phyloP scores from a whole-genome alignment of 169 alveolate genomes.

The Pseudocohnilembus persalinus region DNA sequence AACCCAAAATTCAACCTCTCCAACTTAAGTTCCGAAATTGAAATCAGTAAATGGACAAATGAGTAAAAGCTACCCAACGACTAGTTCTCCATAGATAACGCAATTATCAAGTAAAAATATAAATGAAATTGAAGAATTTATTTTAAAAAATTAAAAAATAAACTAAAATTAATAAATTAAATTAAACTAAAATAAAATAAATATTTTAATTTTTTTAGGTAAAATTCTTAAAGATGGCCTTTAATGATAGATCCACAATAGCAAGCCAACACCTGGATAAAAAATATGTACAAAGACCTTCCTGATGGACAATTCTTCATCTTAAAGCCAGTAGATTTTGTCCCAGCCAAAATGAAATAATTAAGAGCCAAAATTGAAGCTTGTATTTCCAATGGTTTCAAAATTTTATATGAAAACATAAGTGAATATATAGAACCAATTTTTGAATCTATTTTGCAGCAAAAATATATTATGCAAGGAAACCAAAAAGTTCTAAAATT shows the following conservation, averaged over 20 bases:
- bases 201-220: too few species aligned
- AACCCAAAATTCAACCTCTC: background rate
- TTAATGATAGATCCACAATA: constrained; percentile 89
- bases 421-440: constrained; percentile 78
- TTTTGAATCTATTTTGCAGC: constrained; percentile 73
- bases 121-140: too few species aligned
- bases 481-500: constrained; percentile 79
- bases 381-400: constrained; percentile 54
- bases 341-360: constrained; percentile 4
- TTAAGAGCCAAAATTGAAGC: constrained; percentile 51
- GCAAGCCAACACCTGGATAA: constrained; percentile 86
- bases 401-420: constrained; percentile 76
- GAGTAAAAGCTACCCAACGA: constrained; percentile 75
- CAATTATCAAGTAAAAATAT: constrained; percentile 80
- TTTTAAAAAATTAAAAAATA: too few species aligned
- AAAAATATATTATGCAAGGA: constrained; percentile 74
- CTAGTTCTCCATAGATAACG: constrained; percentile 85
- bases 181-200: too few species aligned
- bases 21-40: background rate
- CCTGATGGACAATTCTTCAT: constrained; percentile 5
- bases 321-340: background rate
- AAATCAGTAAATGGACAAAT: constrained; percentile 11
- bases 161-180: too few species aligned
- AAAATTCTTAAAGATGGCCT: constrained; percentile 86
- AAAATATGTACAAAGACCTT: constrained; percentile 67